Conservation (phyloP, 345 rosid genomes). For the Citrus hindsii region DNA sequence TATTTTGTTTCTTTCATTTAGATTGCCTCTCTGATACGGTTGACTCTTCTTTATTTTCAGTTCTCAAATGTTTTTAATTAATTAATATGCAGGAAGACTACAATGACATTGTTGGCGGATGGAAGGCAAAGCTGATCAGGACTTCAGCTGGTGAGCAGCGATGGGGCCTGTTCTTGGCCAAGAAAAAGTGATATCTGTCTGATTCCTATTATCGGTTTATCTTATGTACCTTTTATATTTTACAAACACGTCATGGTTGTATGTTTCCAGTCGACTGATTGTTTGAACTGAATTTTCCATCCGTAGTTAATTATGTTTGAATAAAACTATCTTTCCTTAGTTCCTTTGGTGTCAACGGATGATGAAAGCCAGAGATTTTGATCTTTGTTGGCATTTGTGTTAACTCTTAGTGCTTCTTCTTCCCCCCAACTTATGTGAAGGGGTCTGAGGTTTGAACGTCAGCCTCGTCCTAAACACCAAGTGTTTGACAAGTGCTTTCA, state of each 20-base stretch:
- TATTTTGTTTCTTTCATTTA: conserved; percentile 17
- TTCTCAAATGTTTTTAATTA: neutral
- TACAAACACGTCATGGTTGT: neutral
- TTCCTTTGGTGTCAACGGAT: neutral
- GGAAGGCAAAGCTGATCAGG: conserved; percentile 74
- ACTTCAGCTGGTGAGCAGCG: conserved; percentile 72
- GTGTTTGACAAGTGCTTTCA: too few relatives aligned
- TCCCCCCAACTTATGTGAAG: too few relatives aligned
- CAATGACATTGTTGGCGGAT: conserved; percentile 61
- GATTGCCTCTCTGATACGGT: neutral
- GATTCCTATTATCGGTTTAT: neutral
- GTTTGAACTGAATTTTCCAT: neutral
- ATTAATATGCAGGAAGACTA: conserved; percentile 62
- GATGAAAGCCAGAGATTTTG: neutral
- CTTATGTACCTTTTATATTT: neutral
- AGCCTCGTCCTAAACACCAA: too few relatives aligned
- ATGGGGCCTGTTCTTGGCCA: conserved; percentile 76
- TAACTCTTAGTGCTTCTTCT: neutral
- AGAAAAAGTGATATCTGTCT: conserved; percentile 31
- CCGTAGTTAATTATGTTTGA: neutral
- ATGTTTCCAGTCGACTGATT: neutral
- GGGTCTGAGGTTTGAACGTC: too few relatives aligned
- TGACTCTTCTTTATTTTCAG: neutral
- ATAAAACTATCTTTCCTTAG: neutral
- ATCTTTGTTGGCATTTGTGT: neutral